phyloP scores from a whole-genome alignment of 2,329 filamentous ascomycete species.

The Talaromyces atroroseus region DNA sequence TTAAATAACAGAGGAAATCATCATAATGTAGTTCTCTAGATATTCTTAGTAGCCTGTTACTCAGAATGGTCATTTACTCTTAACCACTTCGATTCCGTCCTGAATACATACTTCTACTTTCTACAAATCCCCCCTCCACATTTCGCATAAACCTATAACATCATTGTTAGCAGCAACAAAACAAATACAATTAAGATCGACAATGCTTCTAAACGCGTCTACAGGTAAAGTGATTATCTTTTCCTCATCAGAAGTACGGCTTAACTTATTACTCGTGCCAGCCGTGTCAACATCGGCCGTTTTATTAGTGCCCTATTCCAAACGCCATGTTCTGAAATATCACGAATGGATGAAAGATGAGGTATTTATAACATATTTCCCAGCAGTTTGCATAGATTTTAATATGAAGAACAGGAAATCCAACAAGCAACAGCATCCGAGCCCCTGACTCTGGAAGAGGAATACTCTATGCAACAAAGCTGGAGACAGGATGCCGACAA shows the following conservation, averaged over 20 bases:
- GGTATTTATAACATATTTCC: slow-evolving; percentile 36
- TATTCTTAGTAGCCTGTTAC: no score
- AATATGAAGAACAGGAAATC: slow-evolving; percentile 48
- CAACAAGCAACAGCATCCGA: slow-evolving; percentile 84
- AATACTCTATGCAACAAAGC: slow-evolving; percentile 83
- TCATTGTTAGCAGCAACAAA: neutral
- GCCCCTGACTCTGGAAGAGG: slow-evolving; percentile 69
- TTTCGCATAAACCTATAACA: neutral
- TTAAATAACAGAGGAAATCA: no score
- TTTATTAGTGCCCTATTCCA: slow-evolving; percentile 77
- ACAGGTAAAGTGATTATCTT: slow-evolving; percentile 21
- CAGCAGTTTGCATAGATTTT: neutral
- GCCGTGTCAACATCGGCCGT: slow-evolving; percentile 61
- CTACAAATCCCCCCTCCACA: no score
- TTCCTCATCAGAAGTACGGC: neutral
- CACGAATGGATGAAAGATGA: slow-evolving; percentile 89
- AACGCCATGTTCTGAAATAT: slow-evolving; percentile 75
- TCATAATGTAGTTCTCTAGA: no score
- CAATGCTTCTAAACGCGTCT: slow-evolving; percentile 32
- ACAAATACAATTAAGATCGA: neutral
- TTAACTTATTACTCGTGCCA: slow-evolving; percentile 31
- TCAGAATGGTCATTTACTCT: no score
- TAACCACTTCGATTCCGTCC: no score
- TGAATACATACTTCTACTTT: no score
- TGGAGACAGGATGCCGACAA: slow-evolving; percentile 83